Conservation (phyloP, 2,329 filamentous ascomycete genomes). For the Sclerotinia spermophila region DNA sequence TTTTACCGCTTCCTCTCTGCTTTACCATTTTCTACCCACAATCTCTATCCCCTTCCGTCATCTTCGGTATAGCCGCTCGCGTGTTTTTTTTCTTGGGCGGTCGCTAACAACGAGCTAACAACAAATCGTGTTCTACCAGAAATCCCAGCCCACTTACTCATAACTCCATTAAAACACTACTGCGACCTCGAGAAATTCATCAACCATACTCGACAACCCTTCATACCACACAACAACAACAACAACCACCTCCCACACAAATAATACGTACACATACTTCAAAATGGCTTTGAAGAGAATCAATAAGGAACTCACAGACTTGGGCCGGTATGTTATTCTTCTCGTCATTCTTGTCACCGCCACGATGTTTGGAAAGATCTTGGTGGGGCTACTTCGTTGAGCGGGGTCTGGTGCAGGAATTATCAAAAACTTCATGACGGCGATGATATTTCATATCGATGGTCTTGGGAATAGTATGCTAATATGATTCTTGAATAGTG, state of each 20-base stretch:
- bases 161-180: conserved; percentile 27
- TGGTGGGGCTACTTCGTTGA: conserved; percentile 33
- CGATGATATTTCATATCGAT: conserved; percentile 5
- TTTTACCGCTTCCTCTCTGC: neutral
- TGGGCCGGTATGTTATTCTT: conserved; percentile 68
- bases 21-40: neutral
- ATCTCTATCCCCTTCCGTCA: conserved; percentile 22
- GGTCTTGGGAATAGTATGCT: conserved; percentile 23
- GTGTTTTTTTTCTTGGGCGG: conserved; percentile 24
- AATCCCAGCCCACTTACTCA: conserved; percentile 25
- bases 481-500: conserved; percentile 52
- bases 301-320: conserved; percentile 89
- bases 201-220: conserved; percentile 22
- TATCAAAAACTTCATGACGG: conserved; percentile 36
- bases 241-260: conserved; percentile 28
- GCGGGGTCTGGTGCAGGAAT: conserved; percentile 36
- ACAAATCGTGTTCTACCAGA: conserved; percentile 18
- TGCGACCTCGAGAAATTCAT: conserved; percentile 31
- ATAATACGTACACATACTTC: conserved; percentile 29
- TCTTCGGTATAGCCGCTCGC: conserved; percentile 28
- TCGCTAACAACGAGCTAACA: conserved; percentile 32
- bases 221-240: conserved; percentile 19
- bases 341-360: conserved; percentile 22
- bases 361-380: conserved; percentile 18
- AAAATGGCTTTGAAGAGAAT: conserved; percentile 87